Evolutionary conservation across 345 rosid species (phyloP), one percentile per base, ranked within the genome.

Genomic region (Gynandropsis gynandra): DNA sequence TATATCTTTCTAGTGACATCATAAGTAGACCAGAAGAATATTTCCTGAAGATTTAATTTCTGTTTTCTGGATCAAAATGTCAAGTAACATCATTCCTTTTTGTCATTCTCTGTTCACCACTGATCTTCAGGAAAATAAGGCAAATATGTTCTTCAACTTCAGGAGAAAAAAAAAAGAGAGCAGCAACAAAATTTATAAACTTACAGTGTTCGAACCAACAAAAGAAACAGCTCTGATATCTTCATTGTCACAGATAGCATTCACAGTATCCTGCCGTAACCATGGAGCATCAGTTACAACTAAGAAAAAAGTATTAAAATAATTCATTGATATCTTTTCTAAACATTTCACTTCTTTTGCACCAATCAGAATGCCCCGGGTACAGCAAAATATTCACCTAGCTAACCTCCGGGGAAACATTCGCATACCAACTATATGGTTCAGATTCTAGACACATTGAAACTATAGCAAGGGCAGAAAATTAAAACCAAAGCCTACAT

Each of bases 171-270:
- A 18, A 18, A 1, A 15, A 12, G 36, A 42, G 47, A 50, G 45
- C 1, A 31, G 37, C 45, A 56, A 32, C 16, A 29, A n/a, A 10
- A 43, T n/a, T n/a, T n/a, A 42, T 31, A 51, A 55, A 71, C 95
- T 82, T 82, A 90, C 98, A 32, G 69, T 76, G 66, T 90, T 87
- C 0, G 98, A 90, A 59, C 98, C 98, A 43, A 90, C 98, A 63
- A 92, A 92, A 21, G 98, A 92, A 58, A 92, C 67, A 47, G 98
- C 98, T 68, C 70, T 80, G 65, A 92, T 76, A 48, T 80, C 59
- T 0, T 80, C 87, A 34, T 87, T 75, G 62, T 92, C 98, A 68
- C 98, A 92, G 74, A 92, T 87, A 43, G 96, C 89, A 69, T 90
- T 84, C 43, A 90, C 98, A 54, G 80, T 64, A 62, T 84, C 96